Evolutionary conservation across 352 stramenopile species (phyloP), one percentile per base, ranked within the genome.

Genomic region (Pythium dissotocum): DNA sequence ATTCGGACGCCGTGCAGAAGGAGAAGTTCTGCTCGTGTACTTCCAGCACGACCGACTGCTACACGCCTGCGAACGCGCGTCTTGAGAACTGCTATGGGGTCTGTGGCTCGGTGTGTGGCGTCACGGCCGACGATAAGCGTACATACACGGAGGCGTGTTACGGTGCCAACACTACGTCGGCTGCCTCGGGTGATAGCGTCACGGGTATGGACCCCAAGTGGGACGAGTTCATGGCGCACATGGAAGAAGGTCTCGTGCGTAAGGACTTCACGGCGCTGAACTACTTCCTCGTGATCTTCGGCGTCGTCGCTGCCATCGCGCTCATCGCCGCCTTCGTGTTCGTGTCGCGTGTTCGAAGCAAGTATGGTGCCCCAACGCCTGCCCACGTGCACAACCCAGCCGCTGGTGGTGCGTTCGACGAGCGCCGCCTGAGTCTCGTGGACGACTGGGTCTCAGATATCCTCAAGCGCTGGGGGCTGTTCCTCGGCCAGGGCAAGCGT

Each of bases 61-160:
- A 85, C 54, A 35, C 52, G 4, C 85, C 85, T n/a, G 77, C 87
- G 61, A 70, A 90, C 59, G 62, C 67, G 33, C 69, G 71, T 0
- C 73, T 93, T 1, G 56, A 67, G 56, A 87, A 78, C 4, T 91
- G 82, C 63, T 74, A 78, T n/a, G 80, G 73, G 52, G 77, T 82
- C 4, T 92, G 82, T 36, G 79, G 85, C n/a, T 82, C 80, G 0
- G 36, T 90, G n/a, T 90, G 81, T 65, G 65, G 69, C 8, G 75
- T 89, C 12, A 73, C 56, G 51, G 63, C 42, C 7, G 60, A 77
- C 18, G 75, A 85, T 21, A 76, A 67, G 28, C 67, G 81, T 10
- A 53, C 58, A 32, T 88, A 88, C 48, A 66, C 73, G 8, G 24
- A 73, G 0, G 67, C 77, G 4, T 91, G 82, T 55, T 88, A 77